Evolutionary conservation across 2,329 filamentous ascomycete genomes (phyloP).

Genomic region (Epichloe typhina): DNA sequence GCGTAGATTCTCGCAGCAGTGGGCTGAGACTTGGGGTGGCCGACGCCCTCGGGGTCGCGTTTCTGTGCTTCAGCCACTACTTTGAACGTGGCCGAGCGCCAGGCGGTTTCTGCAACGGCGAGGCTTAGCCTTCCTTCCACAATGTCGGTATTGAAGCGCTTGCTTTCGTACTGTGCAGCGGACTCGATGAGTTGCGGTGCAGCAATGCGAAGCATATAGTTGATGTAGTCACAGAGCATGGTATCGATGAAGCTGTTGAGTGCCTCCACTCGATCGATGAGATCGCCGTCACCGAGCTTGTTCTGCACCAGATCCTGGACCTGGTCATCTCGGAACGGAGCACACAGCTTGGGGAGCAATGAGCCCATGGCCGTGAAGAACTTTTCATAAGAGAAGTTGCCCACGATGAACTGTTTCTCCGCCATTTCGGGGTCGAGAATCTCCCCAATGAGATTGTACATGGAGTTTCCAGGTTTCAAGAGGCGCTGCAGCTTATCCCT

Average conservation of each 20-base stretch:
- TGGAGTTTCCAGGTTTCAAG: conserved; percentile 55
- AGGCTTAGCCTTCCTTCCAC: conserved; percentile 42
- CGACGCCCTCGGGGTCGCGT: conserved; percentile 55
- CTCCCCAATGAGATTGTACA: conserved; percentile 63
- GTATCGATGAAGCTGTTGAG: conserved; percentile 64
- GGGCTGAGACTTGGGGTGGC: conserved; percentile 47
- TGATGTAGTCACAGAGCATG: conserved; percentile 70
- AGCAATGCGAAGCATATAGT: conserved; percentile 62
- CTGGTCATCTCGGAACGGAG: conserved; percentile 66
- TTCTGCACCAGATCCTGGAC: conserved; percentile 56
- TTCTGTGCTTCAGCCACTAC: conserved; percentile 52
- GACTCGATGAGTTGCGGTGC: conserved; percentile 60
- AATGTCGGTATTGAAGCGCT: conserved; percentile 53
- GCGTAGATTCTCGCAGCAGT: conserved; percentile 60
- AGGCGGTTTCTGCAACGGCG: conserved; percentile 49
- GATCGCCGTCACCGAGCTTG: conserved; percentile 44
- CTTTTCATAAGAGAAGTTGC: conserved; percentile 67
- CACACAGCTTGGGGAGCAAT: conserved; percentile 66
- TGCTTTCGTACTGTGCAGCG: conserved; percentile 60
- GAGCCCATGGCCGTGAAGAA: conserved; percentile 68
- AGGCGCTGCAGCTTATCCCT: conserved; percentile 60
- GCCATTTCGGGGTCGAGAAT: conserved; percentile 62
- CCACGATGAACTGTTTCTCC: conserved; percentile 52
- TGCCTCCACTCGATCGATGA: conserved; percentile 65
- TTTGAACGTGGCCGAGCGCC: conserved; percentile 50